phyloP scores from a whole-genome alignment of 2,329 filamentous ascomycete genomes.

The Aureobasidium melanogenum region DNA sequence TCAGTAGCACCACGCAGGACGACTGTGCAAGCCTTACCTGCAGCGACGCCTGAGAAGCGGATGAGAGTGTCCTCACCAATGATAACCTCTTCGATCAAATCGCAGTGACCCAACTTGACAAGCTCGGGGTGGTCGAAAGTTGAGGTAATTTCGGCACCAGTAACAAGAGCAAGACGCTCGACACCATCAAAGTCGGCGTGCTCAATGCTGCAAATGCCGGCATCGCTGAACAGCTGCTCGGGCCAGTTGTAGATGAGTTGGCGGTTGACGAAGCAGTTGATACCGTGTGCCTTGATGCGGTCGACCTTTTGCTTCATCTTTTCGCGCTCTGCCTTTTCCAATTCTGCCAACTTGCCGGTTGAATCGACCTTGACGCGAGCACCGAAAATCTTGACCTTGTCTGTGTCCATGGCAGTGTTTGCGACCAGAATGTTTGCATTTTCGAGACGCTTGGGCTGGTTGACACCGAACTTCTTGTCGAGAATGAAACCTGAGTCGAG shows the following conservation, averaged over 20 bases:
- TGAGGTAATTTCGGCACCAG: constrained; percentile 91
- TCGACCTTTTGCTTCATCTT: constrained; percentile 99
- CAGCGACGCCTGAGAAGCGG: constrained; percentile 92
- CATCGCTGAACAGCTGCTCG: constrained; percentile 95
- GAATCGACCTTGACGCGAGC: constrained; percentile 93
- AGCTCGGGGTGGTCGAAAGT: constrained; percentile 98
- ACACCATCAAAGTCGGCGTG: constrained; percentile 99
- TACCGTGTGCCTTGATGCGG: constrained; percentile 95
- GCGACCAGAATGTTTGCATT: constrained; percentile 97
- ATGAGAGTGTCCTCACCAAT: constrained; percentile 97
- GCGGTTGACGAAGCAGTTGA: constrained; percentile 99
- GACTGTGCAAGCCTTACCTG: constrained; percentile 90
- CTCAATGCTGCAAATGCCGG: constrained; percentile 96
- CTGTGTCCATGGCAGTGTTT: constrained; percentile 98
- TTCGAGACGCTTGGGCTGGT: constrained; percentile 93
- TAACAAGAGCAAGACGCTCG: constrained; percentile 87
- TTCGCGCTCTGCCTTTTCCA: constrained; percentile 95
- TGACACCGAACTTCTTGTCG: constrained; percentile 98
- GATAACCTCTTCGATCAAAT: constrained; percentile 94
- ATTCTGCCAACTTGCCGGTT: constrained; percentile 92
- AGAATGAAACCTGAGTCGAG: constrained; percentile 97
- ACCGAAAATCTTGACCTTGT: constrained; percentile 99
- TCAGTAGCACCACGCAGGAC: constrained; percentile 94
- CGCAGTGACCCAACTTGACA: constrained; percentile 91
- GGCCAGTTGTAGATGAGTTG: constrained; percentile 99